Base-by-base conservation (phyloP, 306 rosid species). In the Boehmeria nivea region DNA sequence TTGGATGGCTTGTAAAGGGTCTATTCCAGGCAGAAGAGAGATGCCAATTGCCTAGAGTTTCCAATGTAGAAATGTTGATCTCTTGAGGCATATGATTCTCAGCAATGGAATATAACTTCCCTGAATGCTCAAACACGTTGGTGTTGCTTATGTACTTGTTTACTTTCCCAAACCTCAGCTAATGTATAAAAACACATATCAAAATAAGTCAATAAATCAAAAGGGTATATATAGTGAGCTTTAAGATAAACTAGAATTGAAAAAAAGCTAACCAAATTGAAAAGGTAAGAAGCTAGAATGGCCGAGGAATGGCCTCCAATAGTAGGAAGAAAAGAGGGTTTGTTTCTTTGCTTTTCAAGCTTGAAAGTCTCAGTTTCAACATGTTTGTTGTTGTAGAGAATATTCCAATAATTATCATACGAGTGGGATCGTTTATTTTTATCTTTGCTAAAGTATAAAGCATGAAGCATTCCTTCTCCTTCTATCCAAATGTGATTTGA, bases 391-490 rank as follows among this genome's bases (percentile, higher is more conserved):
- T 81, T 81, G 83, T 81, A 88, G 0, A 17, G 8, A 50, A 85
- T 19, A 1, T 5, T 70, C 83, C 86, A 84, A 10, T 36, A 4
- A 31, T 31, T 10, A 31, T 10, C 36, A 31, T 10, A n/a, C n/a
- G n/a, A n/a, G n/a, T 58, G 37, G 70, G 12, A n/a, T 31, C 64
- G n/a, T n/a, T n/a, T n/a, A 14, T 61, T 28, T 14, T n/a, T 22
- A 16, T 67, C 46, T 17, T 57, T 85, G 12, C 36, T 31, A 45
- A 76, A 81, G 59, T 83, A 77, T 33, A 81, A 34, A 8, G 87
- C 93, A 46, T 83, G 95, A 52, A 89, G 73, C 89, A 89, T 85
- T 51, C 93, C 95, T 65, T 85, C 97, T 54, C 95, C 95, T 72
- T 89, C 93, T 59, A 83, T 76, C 89, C 97, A 89, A 12, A 53